Evolutionary conservation across 768 basidiomycete genomes (phyloP).

Genomic region (Xerocomellus intermedius): DNA sequence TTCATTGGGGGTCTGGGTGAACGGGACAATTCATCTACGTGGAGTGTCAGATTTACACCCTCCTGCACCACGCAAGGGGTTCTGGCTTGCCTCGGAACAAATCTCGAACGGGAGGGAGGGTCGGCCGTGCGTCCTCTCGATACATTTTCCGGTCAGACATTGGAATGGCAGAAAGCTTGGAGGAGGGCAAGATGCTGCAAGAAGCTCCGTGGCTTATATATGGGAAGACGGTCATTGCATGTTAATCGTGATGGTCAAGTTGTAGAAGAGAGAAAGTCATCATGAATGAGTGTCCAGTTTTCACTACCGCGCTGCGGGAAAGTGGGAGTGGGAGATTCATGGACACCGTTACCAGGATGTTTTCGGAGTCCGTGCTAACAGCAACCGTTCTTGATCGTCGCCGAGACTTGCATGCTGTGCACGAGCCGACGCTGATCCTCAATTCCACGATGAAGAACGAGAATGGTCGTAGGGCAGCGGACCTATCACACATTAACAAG

Average conservation of each 20-base stretch:
- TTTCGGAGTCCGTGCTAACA: constrained; percentile 20
- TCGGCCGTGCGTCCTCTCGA: constrained; percentile 44
- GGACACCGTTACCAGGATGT: constrained; percentile 30
- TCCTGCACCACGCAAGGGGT: neutral
- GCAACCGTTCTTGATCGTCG: constrained; percentile 36
- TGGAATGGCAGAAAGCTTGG: constrained; percentile 20
- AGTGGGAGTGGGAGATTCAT: constrained; percentile 19
- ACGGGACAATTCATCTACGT: constrained; percentile 48
- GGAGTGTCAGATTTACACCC: neutral
- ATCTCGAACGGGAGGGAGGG: constrained; percentile 70
- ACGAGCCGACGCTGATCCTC: constrained; percentile 30
- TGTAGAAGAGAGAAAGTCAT: constrained; percentile 14
- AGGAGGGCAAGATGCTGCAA: constrained; percentile 5
- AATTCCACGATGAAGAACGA: constrained; percentile 7
- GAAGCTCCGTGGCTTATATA: constrained; percentile 24
- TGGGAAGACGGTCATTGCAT: constrained; percentile 21
- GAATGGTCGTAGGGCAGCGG: constrained; percentile 11
- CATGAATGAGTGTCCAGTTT: constrained; percentile 30
- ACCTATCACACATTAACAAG: constrained; percentile 12
- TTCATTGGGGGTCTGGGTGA: constrained; percentile 39
- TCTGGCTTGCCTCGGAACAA: constrained; percentile 55
- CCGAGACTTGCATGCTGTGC: constrained; percentile 32
- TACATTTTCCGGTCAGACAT: constrained; percentile 28
- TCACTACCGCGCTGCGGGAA: constrained; percentile 23
- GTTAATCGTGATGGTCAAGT: constrained; percentile 25